Evolutionary conservation across 2,329 filamentous ascomycete species (phyloP).

Genomic region (Penicillium psychrosexuale): DNA sequence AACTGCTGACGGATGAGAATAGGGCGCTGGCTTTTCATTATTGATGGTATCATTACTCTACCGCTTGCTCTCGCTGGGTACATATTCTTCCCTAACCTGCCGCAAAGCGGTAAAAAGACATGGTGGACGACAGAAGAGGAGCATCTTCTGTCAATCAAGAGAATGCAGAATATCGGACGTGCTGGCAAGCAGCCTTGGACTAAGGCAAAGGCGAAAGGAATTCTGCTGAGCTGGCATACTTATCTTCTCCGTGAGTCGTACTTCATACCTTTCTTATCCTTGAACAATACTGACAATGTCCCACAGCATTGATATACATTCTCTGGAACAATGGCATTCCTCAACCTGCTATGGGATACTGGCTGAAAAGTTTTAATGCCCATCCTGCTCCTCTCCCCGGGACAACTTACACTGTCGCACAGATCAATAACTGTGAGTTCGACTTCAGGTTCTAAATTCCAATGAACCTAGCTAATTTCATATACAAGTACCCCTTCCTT

Average conservation of each 20-base stretch:
- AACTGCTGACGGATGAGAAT: not conserved
- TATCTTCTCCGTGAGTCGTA: slow-evolving; percentile 35
- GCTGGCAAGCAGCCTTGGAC: slow-evolving; percentile 40
- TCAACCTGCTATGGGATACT: slow-evolving; percentile 43
- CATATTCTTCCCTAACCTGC: slow-evolving; percentile 22
- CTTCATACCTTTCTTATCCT: not conserved
- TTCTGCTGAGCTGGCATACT: slow-evolving; percentile 41
- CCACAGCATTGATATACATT: slow-evolving; percentile 33
- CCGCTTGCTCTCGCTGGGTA: slow-evolving; percentile 25
- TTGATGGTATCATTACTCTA: slow-evolving; percentile 26
- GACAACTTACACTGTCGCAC: slow-evolving; percentile 28
- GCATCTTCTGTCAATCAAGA: slow-evolving; percentile 23
- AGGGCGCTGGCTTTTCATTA: slow-evolving; percentile 30
- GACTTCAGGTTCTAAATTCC: not conserved
- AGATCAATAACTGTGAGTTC: slow-evolving; percentile 38
- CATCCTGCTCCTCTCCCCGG: slow-evolving; percentile 38
- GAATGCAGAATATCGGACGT: slow-evolving; percentile 38
- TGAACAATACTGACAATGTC: not conserved
- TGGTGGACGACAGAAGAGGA: slow-evolving; percentile 27
- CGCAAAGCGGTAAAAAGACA: slow-evolving; percentile 21
- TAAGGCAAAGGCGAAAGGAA: slow-evolving; percentile 31
- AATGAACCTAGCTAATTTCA: slow-evolving; percentile 9
- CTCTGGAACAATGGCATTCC: slow-evolving; percentile 40
- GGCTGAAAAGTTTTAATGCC: slow-evolving; percentile 43
- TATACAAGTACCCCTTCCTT: slow-evolving; percentile 26